phyloP scores from a whole-genome alignment of 1,139 yeast genomes.

The Magnusiomyces suaveolens region DNA sequence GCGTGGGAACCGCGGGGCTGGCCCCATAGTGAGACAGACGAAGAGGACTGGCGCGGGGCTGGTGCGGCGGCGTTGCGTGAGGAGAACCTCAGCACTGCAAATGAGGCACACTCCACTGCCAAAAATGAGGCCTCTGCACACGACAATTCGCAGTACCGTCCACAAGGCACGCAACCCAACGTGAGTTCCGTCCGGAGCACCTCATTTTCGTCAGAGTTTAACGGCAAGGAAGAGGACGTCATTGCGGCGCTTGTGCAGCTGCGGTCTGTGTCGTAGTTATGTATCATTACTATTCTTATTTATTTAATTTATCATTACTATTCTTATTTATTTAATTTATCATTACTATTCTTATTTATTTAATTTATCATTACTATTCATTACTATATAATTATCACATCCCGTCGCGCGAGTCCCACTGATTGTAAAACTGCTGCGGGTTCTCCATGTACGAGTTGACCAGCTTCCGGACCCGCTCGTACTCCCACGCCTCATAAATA shows the following conservation, averaged over 20 bases:
- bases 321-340: too few relatives aligned
- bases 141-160: too few relatives aligned
- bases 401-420: too few relatives aligned
- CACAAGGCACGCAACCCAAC: too few relatives aligned
- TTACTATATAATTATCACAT: too few relatives aligned
- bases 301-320: too few relatives aligned
- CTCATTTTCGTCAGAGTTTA: conserved; percentile 1
- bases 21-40: conserved; percentile 57
- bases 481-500: not conserved
- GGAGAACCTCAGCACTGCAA: too few relatives aligned
- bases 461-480: not conserved
- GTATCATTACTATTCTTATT: too few relatives aligned
- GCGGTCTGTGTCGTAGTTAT: not conserved
- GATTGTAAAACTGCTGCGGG: not conserved
- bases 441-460: not conserved
- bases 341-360: too few relatives aligned
- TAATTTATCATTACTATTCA: too few relatives aligned
- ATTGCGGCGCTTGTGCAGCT: conserved; percentile 14
- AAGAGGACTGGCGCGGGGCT: conserved; percentile 88
- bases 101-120: conserved; percentile 12
- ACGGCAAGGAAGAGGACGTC: conserved; percentile 13
- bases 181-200: too few relatives aligned
- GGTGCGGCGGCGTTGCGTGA: conserved; percentile 53
- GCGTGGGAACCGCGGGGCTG: conserved; percentile 6
- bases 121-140: too few relatives aligned